phyloP scores from a whole-genome alignment of 495 filamentous ascomycete species.

The Penicillium argentinense region DNA sequence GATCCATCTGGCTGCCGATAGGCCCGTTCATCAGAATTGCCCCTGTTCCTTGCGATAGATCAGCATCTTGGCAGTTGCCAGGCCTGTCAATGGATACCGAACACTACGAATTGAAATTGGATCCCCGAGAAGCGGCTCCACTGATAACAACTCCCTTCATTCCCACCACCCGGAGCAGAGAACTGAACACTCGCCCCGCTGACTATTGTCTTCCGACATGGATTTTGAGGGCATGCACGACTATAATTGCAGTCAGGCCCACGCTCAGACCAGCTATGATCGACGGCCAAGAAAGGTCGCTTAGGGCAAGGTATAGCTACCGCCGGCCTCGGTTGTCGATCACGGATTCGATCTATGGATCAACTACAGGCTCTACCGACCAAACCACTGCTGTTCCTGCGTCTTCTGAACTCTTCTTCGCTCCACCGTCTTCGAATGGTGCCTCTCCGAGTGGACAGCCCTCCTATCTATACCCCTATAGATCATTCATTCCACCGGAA shows the following conservation, averaged over 20 bases:
- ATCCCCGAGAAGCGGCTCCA: slow-evolving; percentile 13
- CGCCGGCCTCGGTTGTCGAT: not conserved
- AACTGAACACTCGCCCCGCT: slow-evolving; percentile 6
- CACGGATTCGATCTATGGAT: not conserved
- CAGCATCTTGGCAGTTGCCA: slow-evolving; percentile 7
- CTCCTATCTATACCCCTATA: slow-evolving; percentile 19
- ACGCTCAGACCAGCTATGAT: slow-evolving; percentile 13
- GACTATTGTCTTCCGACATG: slow-evolving; percentile 9
- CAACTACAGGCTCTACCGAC: not conserved
- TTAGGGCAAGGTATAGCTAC: slow-evolving; percentile 10
- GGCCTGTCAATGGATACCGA: slow-evolving; percentile 11
- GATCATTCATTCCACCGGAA: slow-evolving; percentile 2
- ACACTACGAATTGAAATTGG: not conserved
- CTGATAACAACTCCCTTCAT: slow-evolving; percentile 20
- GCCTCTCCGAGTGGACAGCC: not conserved
- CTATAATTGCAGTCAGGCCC: not conserved
- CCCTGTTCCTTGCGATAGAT: slow-evolving; percentile 14
- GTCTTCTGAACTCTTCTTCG: not conserved
- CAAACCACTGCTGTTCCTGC: slow-evolving; percentile 7
- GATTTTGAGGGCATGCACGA: slow-evolving; percentile 1
- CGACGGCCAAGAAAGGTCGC: slow-evolving; percentile 21
- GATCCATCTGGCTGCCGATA: not conserved
- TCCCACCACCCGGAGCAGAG: slow-evolving; percentile 6
- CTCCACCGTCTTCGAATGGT: not conserved
- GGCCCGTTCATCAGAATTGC: not conserved